Evolutionary conservation across 1,284 basidiomycete genomes (phyloP).

Genomic region (Apiotrichum brassicae): DNA sequence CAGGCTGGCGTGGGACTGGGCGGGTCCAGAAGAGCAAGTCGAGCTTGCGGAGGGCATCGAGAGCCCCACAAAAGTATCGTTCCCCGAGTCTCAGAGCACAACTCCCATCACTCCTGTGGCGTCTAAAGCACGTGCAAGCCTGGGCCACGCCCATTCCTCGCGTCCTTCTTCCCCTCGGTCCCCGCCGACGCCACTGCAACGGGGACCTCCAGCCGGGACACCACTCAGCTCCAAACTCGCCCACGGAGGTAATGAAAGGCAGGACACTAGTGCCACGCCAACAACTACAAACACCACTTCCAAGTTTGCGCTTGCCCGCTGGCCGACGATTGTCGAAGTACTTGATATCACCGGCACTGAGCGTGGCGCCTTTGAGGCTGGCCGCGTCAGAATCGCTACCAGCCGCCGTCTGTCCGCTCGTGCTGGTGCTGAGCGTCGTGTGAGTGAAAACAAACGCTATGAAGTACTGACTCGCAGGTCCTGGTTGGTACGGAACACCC

Average conservation of each 20-base stretch:
- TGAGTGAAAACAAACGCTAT: constrained; percentile 19
- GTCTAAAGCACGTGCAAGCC: constrained; percentile 51
- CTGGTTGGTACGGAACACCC: constrained; percentile 11
- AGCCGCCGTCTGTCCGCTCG: constrained; percentile 44
- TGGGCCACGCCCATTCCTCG: constrained; percentile 14
- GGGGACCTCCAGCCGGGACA: no score
- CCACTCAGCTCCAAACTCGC: not conserved
- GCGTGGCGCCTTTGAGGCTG: constrained; percentile 29
- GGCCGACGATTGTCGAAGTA: constrained; percentile 25
- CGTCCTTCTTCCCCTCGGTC: not conserved
- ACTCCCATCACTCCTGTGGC: not conserved
- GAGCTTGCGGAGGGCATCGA: constrained; percentile 5
- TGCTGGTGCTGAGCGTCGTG: constrained; percentile 41
- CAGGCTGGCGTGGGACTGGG: constrained; percentile 75
- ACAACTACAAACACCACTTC: constrained; percentile 9
- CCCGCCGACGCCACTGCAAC: not conserved
- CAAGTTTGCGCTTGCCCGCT: constrained; percentile 10
- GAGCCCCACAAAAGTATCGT: not conserved
- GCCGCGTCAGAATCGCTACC: constrained; percentile 36
- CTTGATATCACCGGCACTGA: constrained; percentile 29
- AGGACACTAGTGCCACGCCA: constrained; percentile 4
- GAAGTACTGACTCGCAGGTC: constrained; percentile 2
- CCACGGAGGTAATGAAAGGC: not conserved
- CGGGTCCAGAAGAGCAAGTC: constrained; percentile 43
- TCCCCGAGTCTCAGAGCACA: not conserved